Percentiles rank a stretch among this genome's conserved stretches.
These are phyloP conservation scores for Cryptosporidium viatorum DNA, from an alignment of 169 alveolate species.

Conservation along the genomic window DNA sequence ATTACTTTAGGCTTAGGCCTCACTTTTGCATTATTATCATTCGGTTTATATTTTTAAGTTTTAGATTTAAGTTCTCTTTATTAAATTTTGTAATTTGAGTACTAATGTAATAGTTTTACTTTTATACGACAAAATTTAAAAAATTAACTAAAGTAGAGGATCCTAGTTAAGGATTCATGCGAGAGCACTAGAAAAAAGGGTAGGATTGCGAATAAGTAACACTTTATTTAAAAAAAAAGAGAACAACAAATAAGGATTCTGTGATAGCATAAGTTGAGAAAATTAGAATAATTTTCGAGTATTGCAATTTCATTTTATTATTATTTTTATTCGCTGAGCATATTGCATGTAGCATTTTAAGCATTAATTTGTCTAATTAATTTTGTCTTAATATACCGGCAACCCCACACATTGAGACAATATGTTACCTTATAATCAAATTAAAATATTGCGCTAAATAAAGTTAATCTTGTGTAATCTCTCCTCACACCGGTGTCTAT, in stretches of 20 bases:
- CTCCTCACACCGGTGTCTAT: constrained; percentile 13
- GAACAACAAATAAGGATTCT: background rate
- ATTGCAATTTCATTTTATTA: too few relatives aligned
- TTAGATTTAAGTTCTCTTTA: background rate
- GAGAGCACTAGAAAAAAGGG: too few relatives aligned
- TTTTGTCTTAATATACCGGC: background rate
- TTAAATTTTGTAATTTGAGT: background rate
- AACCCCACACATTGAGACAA: constrained; percentile 31
- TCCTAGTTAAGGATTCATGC: too few relatives aligned
- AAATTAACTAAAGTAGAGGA: background rate
- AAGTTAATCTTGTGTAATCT: background rate
- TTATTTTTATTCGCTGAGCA: too few relatives aligned
- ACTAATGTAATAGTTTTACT: background rate
- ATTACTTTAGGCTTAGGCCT: constrained; percentile 53
- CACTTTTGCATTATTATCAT: constrained; percentile 52
- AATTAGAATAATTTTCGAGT: too few relatives aligned
- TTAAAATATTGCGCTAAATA: background rate
- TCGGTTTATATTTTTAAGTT: constrained; percentile 52
- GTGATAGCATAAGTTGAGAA: background rate
- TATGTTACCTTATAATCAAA: background rate
- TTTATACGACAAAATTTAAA: too few relatives aligned
- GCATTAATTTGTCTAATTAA: too few relatives aligned
- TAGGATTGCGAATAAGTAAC: background rate
- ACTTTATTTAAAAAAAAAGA: too few relatives aligned
- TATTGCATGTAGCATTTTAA: background rate